A percentile compares a stretch with the other conserved stretches of the same genome.
phyloP scores from a whole-genome alignment of 2,329 filamentous ascomycete genomes.

The Penicillium sp. region DNA sequence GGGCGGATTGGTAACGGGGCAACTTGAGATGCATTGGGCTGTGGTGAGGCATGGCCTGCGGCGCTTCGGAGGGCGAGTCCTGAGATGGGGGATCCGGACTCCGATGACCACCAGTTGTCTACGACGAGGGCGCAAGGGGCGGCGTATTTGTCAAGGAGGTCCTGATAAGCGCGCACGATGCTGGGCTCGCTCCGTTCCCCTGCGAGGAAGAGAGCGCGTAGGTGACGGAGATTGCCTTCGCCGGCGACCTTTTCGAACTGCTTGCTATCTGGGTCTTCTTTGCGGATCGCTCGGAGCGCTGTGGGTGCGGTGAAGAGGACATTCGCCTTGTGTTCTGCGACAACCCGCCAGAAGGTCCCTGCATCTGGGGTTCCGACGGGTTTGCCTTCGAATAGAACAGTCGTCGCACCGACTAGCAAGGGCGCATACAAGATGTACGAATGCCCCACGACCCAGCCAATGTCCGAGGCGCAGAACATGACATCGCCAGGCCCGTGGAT shows the following conservation, averaged over 20 bases:
- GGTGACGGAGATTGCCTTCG: conserved; percentile 70
- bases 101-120: conserved; percentile 77
- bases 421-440: conserved; percentile 90
- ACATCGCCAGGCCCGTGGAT: conserved; percentile 85
- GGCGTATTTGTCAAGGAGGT: conserved; percentile 69
- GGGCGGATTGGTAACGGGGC: conserved; percentile 71
- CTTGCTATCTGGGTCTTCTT: conserved; percentile 78
- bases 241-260: conserved; percentile 67
- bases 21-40: conserved; percentile 26
- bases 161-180: conserved; percentile 80
- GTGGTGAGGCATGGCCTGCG: conserved; percentile 55
- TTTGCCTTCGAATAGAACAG: conserved; percentile 92
- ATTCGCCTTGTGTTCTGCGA: conserved; percentile 85
- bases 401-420: conserved; percentile 81
- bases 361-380: conserved; percentile 87
- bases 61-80: conserved; percentile 68
- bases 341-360: conserved; percentile 83
- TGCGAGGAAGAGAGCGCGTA: conserved; percentile 80
- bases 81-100: conserved; percentile 71
- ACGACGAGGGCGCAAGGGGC: conserved; percentile 67
- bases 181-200: conserved; percentile 88
- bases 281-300: conserved; percentile 82
- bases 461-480: conserved; percentile 79
- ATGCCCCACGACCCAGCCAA: conserved; percentile 89
- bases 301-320: conserved; percentile 85